Percentiles rank a stretch among this genome's conserved stretches.
phyloP scores from a whole-genome alignment of 345 rosid species.

The Reutealis trisperma region DNA sequence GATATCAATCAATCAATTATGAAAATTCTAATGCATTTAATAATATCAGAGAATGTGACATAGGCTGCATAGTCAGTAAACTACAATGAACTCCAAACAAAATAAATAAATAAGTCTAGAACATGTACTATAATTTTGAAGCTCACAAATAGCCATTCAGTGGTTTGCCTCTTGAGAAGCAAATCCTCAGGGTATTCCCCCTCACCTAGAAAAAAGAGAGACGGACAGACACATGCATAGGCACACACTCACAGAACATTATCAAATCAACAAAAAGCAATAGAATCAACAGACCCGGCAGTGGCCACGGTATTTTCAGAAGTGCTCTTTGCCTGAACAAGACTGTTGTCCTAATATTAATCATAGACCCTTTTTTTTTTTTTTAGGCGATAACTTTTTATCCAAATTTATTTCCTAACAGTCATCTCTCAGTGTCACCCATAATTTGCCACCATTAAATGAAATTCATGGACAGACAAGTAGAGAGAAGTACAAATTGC shows the following conservation, averaged over 20 bases:
- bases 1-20: neutral
- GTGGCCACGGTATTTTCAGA: neutral
- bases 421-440: no score
- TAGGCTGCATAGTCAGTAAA: neutral
- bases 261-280: neutral
- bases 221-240: neutral
- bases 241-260: neutral
- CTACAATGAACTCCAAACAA: neutral
- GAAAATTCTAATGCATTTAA: conserved; percentile 2
- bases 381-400: no score
- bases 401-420: neutral
- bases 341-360: no score
- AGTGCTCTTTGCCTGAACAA: neutral
- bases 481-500: neutral
- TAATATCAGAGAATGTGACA: neutral
- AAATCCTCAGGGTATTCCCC: neutral
- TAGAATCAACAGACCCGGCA: neutral
- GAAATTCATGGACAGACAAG: neutral
- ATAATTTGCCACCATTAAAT: neutral
- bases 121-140: neutral
- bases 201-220: neutral
- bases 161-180: neutral
- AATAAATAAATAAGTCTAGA: no score
- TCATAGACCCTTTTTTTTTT: no score
- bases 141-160: neutral